Evolutionary conservation across 768 basidiomycete genomes (phyloP).

Genomic region (Phlegmacium glaucopus): DNA sequence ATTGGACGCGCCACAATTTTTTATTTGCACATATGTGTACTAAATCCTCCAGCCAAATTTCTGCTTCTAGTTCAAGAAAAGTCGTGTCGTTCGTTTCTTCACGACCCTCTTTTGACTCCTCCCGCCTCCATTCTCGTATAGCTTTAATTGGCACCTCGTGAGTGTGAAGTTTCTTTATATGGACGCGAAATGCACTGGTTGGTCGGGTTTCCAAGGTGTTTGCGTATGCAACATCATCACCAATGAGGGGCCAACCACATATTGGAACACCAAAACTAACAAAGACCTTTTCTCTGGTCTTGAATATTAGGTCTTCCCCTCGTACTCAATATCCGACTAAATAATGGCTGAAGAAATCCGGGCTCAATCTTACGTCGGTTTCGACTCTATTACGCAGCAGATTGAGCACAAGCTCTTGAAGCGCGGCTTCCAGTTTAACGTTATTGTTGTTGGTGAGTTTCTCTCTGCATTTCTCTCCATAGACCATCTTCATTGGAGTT

Average conservation of each 20-base stretch:
- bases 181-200: too few species aligned
- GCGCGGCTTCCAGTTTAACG: slow-evolving; percentile 99
- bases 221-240: too few species aligned
- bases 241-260: too few species aligned
- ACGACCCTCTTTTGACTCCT: not conserved
- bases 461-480: not conserved
- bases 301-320: too few species aligned
- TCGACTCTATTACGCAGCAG: slow-evolving; percentile 96
- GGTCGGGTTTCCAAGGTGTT: too few species aligned
- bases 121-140: not conserved
- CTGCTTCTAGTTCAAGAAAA: slow-evolving; percentile 2
- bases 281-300: too few species aligned
- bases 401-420: slow-evolving; percentile 99
- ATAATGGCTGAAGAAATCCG: slow-evolving; percentile 66
- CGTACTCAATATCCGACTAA: slow-evolving; percentile 1
- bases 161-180: too few species aligned
- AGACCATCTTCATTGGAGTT: not conserved
- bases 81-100: slow-evolving; percentile 7
- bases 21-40: too few species aligned
- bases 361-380: slow-evolving; percentile 92
- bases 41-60: too few species aligned
- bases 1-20: too few species aligned
- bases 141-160: too few species aligned
- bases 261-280: too few species aligned
- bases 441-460: slow-evolving; percentile 88